Percentiles rank a stretch among this genome's conserved stretches.
phyloP scores from a whole-genome alignment of 2,329 filamentous ascomycete species.

The Xylariaceae sp. region DNA sequence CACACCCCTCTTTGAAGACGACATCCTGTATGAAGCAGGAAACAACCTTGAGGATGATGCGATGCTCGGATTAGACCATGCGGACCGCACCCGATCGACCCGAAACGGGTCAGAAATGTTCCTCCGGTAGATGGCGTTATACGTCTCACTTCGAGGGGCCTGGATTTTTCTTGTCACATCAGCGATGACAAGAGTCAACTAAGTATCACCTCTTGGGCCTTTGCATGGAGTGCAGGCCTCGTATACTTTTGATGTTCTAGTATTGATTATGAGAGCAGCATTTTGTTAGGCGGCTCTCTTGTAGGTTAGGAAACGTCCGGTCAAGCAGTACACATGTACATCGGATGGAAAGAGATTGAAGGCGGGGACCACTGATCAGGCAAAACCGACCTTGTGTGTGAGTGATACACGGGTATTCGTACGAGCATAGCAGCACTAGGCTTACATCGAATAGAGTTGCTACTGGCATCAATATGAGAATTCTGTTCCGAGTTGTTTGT shows the following conservation, averaged over 20 bases:
- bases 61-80: slow-evolving; percentile 60
- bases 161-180: slow-evolving; percentile 8
- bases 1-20: slow-evolving; percentile 40
- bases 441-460: slow-evolving; percentile 15
- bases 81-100: slow-evolving; percentile 53
- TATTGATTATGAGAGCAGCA: slow-evolving; percentile 4
- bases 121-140: slow-evolving; percentile 35
- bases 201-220: slow-evolving; percentile 3
- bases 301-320: slow-evolving; percentile 5
- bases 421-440: slow-evolving; percentile 10
- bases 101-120: slow-evolving; percentile 62
- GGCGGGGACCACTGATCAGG: background rate
- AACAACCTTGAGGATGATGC: slow-evolving; percentile 51
- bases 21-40: slow-evolving; percentile 50
- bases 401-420: slow-evolving; percentile 9
- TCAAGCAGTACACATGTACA: slow-evolving; percentile 6
- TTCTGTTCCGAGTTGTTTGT: slow-evolving; percentile 1
- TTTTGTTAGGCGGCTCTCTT: background rate
- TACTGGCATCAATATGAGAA: slow-evolving; percentile 9
- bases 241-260: slow-evolving; percentile 13
- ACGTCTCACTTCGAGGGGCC: background rate
- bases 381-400: slow-evolving; percentile 9
- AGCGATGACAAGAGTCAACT: background rate
- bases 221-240: slow-evolving; percentile 4
- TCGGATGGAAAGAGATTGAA: slow-evolving; percentile 1